Base-by-base conservation (phyloP, 352 stramenopile genomes). In the Phytophthora sp. region DNA sequence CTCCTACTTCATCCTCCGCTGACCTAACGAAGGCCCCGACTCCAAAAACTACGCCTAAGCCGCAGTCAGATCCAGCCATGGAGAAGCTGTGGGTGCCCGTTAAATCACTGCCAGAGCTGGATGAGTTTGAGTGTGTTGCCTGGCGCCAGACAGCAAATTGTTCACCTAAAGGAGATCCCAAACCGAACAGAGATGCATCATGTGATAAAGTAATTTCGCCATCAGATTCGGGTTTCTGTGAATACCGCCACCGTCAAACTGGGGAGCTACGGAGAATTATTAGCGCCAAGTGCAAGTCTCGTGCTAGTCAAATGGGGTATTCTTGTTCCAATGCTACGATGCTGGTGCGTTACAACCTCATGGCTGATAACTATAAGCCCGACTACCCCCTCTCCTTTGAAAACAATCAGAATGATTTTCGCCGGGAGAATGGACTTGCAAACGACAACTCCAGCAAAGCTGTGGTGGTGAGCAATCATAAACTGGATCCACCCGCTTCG, bases 91-190 rank as follows among this genome's bases (percentile, higher is more conserved):
- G 62, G 62, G 8, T 41, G 15, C 55, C 67, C 5, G 21, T 69
- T 31, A 64, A 67, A 48, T 64, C 27, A n/a, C 17, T 74, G 3
- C 53, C 56, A 21, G 73, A 83, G 23, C 34, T 84, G 20, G 54
- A 68, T 11, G 42, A 69, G 21, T 81, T 66, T 34, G 69, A 88
- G 23, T 91, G 79, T 48, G 54, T 80, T 10, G 74, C 71, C 15
- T 91, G 79, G 79, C 66, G 69, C 4, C 62, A 68, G 30, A 88
- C 79, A 4, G 30, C 30, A 8, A 61, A 81, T n/a, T 89, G 82
- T 34, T 69, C 61, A 3, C 72, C 76, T 18, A 57, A 67, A 50
- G 76, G 78, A 12, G 28, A 45, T 12, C 51, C 56, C 10, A 66
- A 77, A 34, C 50, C 70, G 1, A 13, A 52, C 21, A 15, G 72